These are phyloP conservation scores for Dillenia suffruticosa DNA, from an alignment of 164 flowering plant species.

Conservation along the genomic window DNA sequence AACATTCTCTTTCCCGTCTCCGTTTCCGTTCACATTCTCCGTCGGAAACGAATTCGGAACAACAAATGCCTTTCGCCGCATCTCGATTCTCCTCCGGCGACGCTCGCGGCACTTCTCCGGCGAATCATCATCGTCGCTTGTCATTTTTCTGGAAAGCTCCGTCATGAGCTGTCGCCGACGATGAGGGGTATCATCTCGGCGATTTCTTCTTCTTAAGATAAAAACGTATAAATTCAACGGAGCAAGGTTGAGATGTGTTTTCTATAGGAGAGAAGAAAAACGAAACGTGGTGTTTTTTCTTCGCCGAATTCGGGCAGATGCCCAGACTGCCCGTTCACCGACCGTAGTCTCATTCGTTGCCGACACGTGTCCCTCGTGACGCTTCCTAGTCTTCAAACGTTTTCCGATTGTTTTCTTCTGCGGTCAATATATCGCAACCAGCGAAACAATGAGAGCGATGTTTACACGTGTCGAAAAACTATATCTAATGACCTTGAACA, in stretches of 20 bases:
- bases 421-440: conserved; percentile 11
- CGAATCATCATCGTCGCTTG: conserved; percentile 14
- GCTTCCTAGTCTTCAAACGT: not conserved
- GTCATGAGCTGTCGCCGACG: conserved; percentile 7
- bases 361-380: conserved; percentile 22
- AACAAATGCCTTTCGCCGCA: conserved; percentile 15
- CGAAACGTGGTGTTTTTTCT: conserved; percentile 13
- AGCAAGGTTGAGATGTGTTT: too few species aligned
- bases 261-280: not conserved
- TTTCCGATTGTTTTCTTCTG: not conserved
- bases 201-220: not conserved
- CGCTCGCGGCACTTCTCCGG: conserved; percentile 30
- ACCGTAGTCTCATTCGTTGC: not conserved
- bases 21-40: not conserved
- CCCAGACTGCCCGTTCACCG: conserved; percentile 20
- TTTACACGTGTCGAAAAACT: conserved; percentile 2
- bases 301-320: conserved; percentile 10
- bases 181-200: conserved; percentile 4
- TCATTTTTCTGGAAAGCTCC: conserved; percentile 12
- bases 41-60: not conserved
- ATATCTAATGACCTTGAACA: not conserved
- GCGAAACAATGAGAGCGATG: not conserved
- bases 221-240: not conserved
- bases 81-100: conserved; percentile 34
- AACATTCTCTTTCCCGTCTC: conserved; percentile 5